phyloP scores from a whole-genome alignment of 257 asterid species.

The Solanum lignicaule region DNA sequence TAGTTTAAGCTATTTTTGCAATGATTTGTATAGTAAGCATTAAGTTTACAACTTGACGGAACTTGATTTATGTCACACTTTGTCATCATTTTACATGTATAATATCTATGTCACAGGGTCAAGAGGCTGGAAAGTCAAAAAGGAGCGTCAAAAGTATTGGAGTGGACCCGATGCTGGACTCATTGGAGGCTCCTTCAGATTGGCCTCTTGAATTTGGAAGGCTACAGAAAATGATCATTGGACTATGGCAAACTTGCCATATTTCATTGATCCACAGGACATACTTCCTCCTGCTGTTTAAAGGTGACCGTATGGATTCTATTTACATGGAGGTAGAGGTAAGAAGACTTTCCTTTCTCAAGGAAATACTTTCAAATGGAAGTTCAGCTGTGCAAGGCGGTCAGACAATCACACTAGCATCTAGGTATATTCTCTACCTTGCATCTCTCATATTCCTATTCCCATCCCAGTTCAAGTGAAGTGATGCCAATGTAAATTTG shows the following conservation, averaged over 20 bases:
- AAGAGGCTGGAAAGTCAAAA: constrained; percentile 8
- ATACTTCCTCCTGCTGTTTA: constrained; percentile 42
- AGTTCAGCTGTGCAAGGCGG: constrained; percentile 25
- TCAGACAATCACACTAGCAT: constrained; percentile 21
- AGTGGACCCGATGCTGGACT: constrained; percentile 21
- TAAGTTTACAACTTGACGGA: background rate
- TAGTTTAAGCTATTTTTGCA: background rate
- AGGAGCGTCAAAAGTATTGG: constrained; percentile 23
- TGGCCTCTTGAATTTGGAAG: constrained; percentile 39
- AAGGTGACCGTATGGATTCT: constrained; percentile 40
- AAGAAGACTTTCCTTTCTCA: constrained; percentile 35
- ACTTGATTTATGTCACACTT: background rate
- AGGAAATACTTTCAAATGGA: constrained; percentile 31
- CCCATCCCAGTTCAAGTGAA: background rate
- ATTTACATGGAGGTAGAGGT: constrained; percentile 48
- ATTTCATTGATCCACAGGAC: constrained; percentile 42
- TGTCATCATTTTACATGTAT: background rate
- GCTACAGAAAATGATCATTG: constrained; percentile 22
- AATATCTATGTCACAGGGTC: constrained; percentile 10
- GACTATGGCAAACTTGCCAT: constrained; percentile 39
- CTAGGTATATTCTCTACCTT: constrained; percentile 21
- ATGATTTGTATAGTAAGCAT: background rate
- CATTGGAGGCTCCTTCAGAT: constrained; percentile 17
- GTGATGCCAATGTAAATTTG: background rate
- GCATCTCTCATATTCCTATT: background rate